Evolutionary conservation across 2,329 filamentous ascomycete species (phyloP).

Genomic region (Pseudogymnoascus sp.): DNA sequence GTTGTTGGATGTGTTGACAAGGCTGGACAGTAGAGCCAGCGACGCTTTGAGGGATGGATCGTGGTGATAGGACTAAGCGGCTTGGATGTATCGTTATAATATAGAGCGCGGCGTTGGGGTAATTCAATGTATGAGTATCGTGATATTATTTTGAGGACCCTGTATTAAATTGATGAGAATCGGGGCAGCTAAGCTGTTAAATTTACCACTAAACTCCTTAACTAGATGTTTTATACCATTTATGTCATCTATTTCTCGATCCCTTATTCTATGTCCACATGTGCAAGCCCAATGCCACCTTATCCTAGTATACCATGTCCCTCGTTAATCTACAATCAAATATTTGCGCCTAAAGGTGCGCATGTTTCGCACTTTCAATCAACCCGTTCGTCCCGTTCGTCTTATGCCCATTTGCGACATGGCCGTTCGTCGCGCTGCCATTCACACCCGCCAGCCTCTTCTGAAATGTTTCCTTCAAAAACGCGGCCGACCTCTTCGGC

Average conservation of each 20-base stretch:
- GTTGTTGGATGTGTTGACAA: slow-evolving; percentile 33
- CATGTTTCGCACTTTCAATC: neutral
- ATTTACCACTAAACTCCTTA: neutral
- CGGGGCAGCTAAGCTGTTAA: neutral
- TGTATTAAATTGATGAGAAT: neutral
- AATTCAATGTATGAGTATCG: neutral
- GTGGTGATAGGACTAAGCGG: neutral
- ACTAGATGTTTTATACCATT: neutral
- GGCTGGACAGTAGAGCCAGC: slow-evolving; percentile 36
- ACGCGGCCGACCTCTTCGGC: slow-evolving; percentile 22
- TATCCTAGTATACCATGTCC: neutral
- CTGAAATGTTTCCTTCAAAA: slow-evolving; percentile 16
- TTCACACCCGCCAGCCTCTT: neutral
- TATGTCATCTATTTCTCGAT: neutral
- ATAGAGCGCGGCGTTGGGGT: neutral
- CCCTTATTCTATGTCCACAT: neutral
- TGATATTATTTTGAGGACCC: neutral
- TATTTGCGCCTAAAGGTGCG: neutral
- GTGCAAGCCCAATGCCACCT: neutral
- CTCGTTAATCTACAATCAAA: neutral
- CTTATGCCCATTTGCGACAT: slow-evolving; percentile 1
- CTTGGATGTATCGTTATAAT: neutral
- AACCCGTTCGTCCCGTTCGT: neutral
- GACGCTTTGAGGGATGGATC: slow-evolving; percentile 31
- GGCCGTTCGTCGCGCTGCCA: neutral